These are phyloP conservation scores for Camelina neglecta DNA, from an alignment of 345 rosid genomes.

Conservation along the genomic window DNA sequence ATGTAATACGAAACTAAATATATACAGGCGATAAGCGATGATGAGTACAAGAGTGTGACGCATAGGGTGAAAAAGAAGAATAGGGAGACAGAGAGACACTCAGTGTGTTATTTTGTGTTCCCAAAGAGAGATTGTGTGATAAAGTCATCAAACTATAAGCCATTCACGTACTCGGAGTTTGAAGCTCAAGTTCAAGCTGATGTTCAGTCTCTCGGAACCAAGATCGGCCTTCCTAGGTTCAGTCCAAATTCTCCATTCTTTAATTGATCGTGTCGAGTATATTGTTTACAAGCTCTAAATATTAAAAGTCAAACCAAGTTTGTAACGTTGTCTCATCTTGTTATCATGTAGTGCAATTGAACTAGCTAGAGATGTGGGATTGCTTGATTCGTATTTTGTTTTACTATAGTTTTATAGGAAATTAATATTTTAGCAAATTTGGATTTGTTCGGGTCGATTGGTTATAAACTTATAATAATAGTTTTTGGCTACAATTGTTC, in stretches of 20 bases:
- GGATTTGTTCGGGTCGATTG: no score
- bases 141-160: constrained; percentile 64
- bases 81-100: constrained; percentile 53
- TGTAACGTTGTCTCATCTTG: not conserved
- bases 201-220: constrained; percentile 56
- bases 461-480: no score
- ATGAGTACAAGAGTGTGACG: constrained; percentile 60
- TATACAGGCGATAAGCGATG: constrained; percentile 73
- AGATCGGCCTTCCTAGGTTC: constrained; percentile 80
- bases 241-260: constrained; percentile 21
- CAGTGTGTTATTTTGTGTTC: constrained; percentile 83
- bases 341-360: constrained; percentile 8
- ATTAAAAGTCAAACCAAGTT: not conserved
- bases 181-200: constrained; percentile 74
- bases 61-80: constrained; percentile 66
- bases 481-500: not conserved
- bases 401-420: not conserved
- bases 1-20: not conserved
- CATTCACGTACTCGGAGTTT: constrained; percentile 73
- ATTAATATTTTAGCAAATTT: no score
- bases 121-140: constrained; percentile 62
- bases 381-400: not conserved
- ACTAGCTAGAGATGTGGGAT: not conserved
- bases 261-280: constrained; percentile 7
- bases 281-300: not conserved